A percentile compares a stretch with the other conserved stretches of the same genome.
phyloP scores from a whole-genome alignment of 78 protist species.

The Thecamonas trahens region DNA sequence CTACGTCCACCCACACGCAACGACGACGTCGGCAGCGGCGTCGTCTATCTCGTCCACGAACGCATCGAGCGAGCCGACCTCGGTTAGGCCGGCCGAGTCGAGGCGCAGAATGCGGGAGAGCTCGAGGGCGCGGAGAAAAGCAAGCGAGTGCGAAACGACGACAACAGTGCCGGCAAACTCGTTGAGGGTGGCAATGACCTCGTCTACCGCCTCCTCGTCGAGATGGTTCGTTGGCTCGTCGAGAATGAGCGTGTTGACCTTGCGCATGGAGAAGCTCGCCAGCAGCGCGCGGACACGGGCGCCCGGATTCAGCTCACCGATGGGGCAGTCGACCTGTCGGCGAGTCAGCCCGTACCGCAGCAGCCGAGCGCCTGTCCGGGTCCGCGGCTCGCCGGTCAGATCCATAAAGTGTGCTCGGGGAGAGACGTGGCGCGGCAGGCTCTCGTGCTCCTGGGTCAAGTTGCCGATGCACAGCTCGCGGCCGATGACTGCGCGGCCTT shows the following conservation, averaged over 20 bases:
- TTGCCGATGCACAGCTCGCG: constrained; percentile 1
- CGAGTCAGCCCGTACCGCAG: background rate
- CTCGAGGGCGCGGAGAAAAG: background rate
- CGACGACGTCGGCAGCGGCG: background rate
- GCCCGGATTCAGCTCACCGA: background rate
- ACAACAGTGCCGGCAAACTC: background rate
- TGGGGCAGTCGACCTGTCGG: background rate
- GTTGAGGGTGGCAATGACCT: too few species aligned
- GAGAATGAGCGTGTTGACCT: background rate
- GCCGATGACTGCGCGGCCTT: background rate
- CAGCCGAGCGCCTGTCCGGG: too few species aligned
- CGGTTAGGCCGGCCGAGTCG: background rate
- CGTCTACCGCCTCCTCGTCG: background rate
- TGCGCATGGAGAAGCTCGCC: background rate
- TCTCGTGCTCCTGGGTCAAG: constrained; percentile 2
- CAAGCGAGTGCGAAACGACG: background rate
- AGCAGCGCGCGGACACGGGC: background rate
- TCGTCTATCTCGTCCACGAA: background rate
- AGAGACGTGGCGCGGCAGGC: background rate
- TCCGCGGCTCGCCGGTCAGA: background rate
- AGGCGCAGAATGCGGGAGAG: background rate
- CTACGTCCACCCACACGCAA: too few species aligned
- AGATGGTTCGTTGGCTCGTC: constrained; percentile 5
- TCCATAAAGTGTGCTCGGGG: background rate
- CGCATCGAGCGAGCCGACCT: background rate